A percentile compares a stretch with the other conserved stretches of the same genome.
Conservation (phyloP, 1,139 yeast species). For the Candida pseudoviswanathii region DNA sequence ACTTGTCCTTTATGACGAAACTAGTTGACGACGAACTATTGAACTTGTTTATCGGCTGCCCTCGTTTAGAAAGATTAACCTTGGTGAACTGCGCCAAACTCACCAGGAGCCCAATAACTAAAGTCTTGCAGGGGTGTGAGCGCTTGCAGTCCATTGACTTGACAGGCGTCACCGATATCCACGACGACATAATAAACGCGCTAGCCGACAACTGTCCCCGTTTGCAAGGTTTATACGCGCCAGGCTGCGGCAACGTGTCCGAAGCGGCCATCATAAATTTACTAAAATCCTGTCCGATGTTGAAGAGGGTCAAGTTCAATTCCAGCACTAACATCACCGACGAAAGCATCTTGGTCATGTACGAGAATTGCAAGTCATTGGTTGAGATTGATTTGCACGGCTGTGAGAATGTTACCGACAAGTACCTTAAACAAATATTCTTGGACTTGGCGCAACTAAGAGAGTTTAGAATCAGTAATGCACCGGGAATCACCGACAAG, state of each 20-base stretch:
- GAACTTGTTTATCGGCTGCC: conserved; percentile 62
- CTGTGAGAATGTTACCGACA: conserved; percentile 74
- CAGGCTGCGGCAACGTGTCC: conserved; percentile 73
- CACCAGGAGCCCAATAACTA: conserved; percentile 61
- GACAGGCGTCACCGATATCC: conserved; percentile 72
- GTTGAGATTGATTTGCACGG: conserved; percentile 91
- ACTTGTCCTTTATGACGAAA: conserved; percentile 73
- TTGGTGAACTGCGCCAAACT: conserved; percentile 77
- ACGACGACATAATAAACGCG: conserved; percentile 70
- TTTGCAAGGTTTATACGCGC: conserved; percentile 88
- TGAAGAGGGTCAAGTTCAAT: conserved; percentile 82
- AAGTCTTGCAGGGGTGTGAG: conserved; percentile 64
- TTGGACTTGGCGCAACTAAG: conserved; percentile 67
- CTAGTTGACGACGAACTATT: conserved; percentile 64
- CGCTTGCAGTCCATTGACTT: conserved; percentile 84
- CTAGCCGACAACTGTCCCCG: conserved; percentile 73
- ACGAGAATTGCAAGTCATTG: conserved; percentile 69
- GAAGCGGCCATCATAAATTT: conserved; percentile 66
- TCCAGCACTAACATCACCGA: conserved; percentile 72
- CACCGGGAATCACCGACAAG: conserved; percentile 67
- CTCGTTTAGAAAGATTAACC: conserved; percentile 80
- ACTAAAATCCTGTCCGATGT: conserved; percentile 65
- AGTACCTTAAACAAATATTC: conserved; percentile 62
- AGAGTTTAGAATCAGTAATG: conserved; percentile 81
- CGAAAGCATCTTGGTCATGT: conserved; percentile 62